phyloP scores from a whole-genome alignment of 805 yeast species.

The Scheffersomyces ergatensis region DNA sequence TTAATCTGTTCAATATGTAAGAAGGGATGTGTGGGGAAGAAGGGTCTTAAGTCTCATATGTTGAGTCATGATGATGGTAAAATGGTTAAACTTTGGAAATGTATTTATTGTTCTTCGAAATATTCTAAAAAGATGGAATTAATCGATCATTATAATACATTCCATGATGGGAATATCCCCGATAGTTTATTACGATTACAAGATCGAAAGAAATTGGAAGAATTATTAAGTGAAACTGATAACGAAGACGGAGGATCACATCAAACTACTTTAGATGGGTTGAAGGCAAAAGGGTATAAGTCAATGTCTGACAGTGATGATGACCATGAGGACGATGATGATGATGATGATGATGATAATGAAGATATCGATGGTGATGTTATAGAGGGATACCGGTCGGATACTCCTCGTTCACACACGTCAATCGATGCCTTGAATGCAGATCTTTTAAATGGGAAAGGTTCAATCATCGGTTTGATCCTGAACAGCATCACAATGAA shows the following conservation, averaged over 20 bases:
- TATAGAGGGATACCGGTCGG: conserved; percentile 4
- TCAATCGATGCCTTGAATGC: conserved; percentile 15
- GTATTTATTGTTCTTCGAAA: conserved; percentile 50
- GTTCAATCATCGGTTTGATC: conserved; percentile 35
- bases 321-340: conserved; percentile 5
- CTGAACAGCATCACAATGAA: conserved; percentile 33
- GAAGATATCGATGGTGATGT: conserved; percentile 5
- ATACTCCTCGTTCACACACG: conserved; percentile 11
- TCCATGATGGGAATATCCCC: conserved; percentile 43
- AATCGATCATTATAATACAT: conserved; percentile 51
- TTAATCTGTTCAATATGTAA: conserved; percentile 63
- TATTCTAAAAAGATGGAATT: conserved; percentile 60
- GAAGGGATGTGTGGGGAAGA: conserved; percentile 68
- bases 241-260: conserved; percentile 1
- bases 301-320: not conserved
- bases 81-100: conserved; percentile 63
- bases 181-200: conserved; percentile 25
- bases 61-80: conserved; percentile 54
- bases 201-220: conserved; percentile 19
- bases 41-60: conserved; percentile 74
- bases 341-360: too few relatives aligned
- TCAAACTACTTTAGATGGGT: conserved; percentile 1
- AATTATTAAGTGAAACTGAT: conserved; percentile 14
- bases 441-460: conserved; percentile 13
- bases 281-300: conserved; percentile 1